A percentile compares a stretch with the other conserved stretches of the same genome.
Evolutionary conservation across 2,329 filamentous ascomycete genomes (phyloP).

Genomic region (Colletotrichum sp.): DNA sequence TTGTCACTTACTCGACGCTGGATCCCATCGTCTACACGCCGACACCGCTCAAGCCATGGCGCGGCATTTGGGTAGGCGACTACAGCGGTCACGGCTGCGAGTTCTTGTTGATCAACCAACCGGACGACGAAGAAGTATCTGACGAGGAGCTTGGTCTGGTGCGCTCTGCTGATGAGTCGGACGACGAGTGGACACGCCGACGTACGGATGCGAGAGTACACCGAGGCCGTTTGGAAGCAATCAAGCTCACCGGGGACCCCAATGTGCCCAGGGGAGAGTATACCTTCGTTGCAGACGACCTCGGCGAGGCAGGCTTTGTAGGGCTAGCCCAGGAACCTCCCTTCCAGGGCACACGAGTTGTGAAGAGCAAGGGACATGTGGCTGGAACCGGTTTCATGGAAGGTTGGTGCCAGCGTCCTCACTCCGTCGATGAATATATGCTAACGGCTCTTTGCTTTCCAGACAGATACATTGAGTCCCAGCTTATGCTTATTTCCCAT

Average conservation of each 20-base stretch:
- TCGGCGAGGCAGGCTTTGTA: constrained; percentile 70
- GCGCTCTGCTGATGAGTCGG: constrained; percentile 45
- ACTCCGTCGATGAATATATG: neutral
- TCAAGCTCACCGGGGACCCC: constrained; percentile 91
- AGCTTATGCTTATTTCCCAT: constrained; percentile 80
- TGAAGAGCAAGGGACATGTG: constrained; percentile 78
- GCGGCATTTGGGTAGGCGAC: constrained; percentile 92
- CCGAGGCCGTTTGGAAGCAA: constrained; percentile 75
- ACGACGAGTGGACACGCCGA: constrained; percentile 49
- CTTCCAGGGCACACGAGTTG: constrained; percentile 77
- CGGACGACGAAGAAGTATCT: constrained; percentile 56
- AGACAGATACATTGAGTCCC: constrained; percentile 78
- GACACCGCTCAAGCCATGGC: constrained; percentile 79
- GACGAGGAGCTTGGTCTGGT: constrained; percentile 46
- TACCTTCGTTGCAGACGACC: constrained; percentile 80
- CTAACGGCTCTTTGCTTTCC: neutral
- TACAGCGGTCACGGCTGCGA: constrained; percentile 89
- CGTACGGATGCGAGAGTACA: constrained; percentile 56
- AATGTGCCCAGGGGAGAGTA: constrained; percentile 88
- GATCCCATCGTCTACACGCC: constrained; percentile 80
- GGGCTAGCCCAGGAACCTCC: constrained; percentile 67
- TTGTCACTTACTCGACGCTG: constrained; percentile 73
- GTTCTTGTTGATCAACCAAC: constrained; percentile 83
- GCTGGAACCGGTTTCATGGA: constrained; percentile 73
- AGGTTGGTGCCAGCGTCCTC: constrained; percentile 57